Percentiles rank a stretch among this genome's conserved stretches.
Conservation (phyloP, 163 green algal genomes). For the Coccomyxa subellipsoidea region DNA sequence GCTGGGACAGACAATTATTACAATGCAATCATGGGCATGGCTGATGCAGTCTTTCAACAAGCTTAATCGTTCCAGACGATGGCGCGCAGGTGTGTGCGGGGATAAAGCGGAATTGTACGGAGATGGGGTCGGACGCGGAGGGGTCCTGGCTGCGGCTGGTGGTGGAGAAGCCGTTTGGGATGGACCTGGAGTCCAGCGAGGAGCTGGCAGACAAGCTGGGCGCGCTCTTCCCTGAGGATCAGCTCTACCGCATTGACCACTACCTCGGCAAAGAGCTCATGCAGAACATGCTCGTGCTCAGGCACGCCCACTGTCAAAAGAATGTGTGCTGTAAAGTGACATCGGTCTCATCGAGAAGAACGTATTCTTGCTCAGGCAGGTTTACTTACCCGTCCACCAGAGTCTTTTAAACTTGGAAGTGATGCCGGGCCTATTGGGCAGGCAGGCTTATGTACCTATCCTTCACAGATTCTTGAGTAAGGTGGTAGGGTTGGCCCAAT, state of each 20-base stretch:
- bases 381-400: too few species aligned
- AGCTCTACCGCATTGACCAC: slow-evolving; percentile 98
- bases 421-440: too few species aligned
- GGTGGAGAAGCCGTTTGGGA: slow-evolving; percentile 97
- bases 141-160: slow-evolving; percentile 75
- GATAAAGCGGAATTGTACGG: slow-evolving; percentile 35
- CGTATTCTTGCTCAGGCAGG: too few species aligned
- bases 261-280: slow-evolving; percentile 92
- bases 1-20: too few species aligned
- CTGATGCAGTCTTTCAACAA: too few species aligned
- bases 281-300: slow-evolving; percentile 92
- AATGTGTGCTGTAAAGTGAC: too few species aligned
- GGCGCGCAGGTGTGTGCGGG: slow-evolving; percentile 44
- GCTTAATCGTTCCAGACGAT: background rate
- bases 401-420: too few species aligned
- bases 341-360: too few species aligned
- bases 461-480: too few species aligned
- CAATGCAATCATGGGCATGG: too few species aligned
- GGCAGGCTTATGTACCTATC: too few species aligned
- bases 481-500: too few species aligned
- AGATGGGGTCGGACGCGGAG: slow-evolving; percentile 15
- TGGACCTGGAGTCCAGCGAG: slow-evolving; percentile 81
- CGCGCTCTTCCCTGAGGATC: slow-evolving; percentile 82
- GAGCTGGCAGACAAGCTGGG: slow-evolving; percentile 73
- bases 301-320: slow-evolving; percentile 26